These are phyloP conservation scores for Diaporthe ilicicola DNA, from an alignment of 2,329 filamentous ascomycete genomes.

Conservation along the genomic window DNA sequence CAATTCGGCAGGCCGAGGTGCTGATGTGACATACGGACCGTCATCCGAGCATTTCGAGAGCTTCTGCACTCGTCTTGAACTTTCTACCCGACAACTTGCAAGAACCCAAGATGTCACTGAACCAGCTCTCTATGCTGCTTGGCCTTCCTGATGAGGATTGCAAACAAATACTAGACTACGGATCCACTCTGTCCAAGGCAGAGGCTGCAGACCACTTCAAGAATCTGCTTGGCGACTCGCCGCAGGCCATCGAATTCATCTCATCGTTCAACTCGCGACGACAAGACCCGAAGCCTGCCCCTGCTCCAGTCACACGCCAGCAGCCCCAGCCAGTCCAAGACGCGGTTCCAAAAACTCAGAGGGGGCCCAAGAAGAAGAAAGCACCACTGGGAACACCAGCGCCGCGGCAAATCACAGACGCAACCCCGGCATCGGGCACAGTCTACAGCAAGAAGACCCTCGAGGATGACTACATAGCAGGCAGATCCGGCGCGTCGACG, in stretches of 20 bases:
- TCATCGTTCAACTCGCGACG: constrained; percentile 80
- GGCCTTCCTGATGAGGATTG: constrained; percentile 87
- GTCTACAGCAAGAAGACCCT: constrained; percentile 79
- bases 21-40: not conserved
- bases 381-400: constrained; percentile 69
- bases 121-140: constrained; percentile 81
- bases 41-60: not conserved
- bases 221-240: constrained; percentile 87
- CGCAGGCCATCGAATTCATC: constrained; percentile 79
- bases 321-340: constrained; percentile 42
- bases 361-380: constrained; percentile 63
- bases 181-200: constrained; percentile 76
- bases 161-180: constrained; percentile 84
- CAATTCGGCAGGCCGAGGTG: constrained; percentile 5
- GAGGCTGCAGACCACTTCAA: constrained; percentile 86
- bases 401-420: constrained; percentile 69
- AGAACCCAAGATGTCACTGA: constrained; percentile 55
- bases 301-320: constrained; percentile 36
- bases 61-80: not conserved
- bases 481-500: constrained; percentile 52
- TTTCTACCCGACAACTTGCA: not conserved
- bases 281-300: constrained; percentile 49
- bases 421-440: constrained; percentile 68
- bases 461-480: constrained; percentile 77
- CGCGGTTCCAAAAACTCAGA: constrained; percentile 58